A percentile compares a stretch with the other conserved stretches of the same genome.
These are phyloP conservation scores for Ascochyta viciae-villosae DNA, from an alignment of 2,329 filamentous ascomycete species.

Conservation along the genomic window DNA sequence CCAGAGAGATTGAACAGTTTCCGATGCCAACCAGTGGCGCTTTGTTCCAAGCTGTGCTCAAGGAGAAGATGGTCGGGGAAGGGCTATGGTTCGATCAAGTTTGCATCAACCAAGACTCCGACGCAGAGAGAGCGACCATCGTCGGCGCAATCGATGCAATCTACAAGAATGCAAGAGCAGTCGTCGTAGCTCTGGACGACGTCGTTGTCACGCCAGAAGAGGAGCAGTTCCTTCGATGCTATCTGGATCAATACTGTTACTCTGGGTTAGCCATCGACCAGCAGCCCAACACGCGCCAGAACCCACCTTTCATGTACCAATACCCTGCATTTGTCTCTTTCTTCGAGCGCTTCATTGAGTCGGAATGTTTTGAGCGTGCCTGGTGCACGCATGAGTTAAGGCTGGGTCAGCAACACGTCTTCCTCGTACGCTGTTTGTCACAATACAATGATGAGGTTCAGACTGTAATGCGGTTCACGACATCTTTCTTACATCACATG, in stretches of 20 bases:
- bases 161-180: constrained; percentile 51
- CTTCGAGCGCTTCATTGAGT: constrained; percentile 48
- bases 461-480: constrained; percentile 49
- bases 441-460: constrained; percentile 29
- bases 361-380: constrained; percentile 54
- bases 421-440: constrained; percentile 49
- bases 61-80: constrained; percentile 48
- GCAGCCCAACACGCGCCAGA: constrained; percentile 33
- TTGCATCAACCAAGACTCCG: constrained; percentile 52
- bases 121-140: constrained; percentile 49
- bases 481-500: constrained; percentile 51
- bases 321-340: constrained; percentile 34
- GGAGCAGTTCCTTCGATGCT: constrained; percentile 46
- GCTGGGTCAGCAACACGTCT: constrained; percentile 50
- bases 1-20: constrained; percentile 44
- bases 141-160: constrained; percentile 53
- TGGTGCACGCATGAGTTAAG: constrained; percentile 57
- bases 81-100: constrained; percentile 57
- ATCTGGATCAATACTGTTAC: constrained; percentile 48
- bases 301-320: constrained; percentile 42
- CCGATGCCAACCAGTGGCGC: constrained; percentile 49
- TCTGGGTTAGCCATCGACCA: constrained; percentile 28
- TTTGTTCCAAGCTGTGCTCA: constrained; percentile 52
- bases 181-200: constrained; percentile 54
- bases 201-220: constrained; percentile 47